These are phyloP conservation scores for Hyparrhenia diplandra DNA, from an alignment of 176 grass and related monocot genomes.

Conservation along the genomic window DNA sequence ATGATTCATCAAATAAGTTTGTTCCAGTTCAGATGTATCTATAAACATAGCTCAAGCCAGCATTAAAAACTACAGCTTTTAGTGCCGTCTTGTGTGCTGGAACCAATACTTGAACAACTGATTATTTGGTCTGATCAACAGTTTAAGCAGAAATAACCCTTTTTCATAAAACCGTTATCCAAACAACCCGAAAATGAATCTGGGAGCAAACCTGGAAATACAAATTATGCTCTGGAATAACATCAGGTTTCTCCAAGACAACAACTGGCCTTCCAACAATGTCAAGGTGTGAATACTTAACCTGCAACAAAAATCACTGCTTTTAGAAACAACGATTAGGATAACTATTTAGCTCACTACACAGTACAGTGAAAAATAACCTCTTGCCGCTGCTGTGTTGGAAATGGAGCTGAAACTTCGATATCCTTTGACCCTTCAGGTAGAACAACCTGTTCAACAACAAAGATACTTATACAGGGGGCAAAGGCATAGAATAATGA, in stretches of 20 bases:
- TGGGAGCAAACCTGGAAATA: constrained; percentile 75
- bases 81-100: background rate
- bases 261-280: constrained; percentile 85
- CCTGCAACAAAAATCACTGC: constrained; percentile 45
- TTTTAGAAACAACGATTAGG: constrained; percentile 26
- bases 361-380: constrained; percentile 37
- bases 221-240: constrained; percentile 93
- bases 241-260: constrained; percentile 79
- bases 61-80: constrained; percentile 5
- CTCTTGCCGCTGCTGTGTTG: constrained; percentile 69
- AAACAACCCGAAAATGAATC: background rate
- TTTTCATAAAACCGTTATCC: too few relatives aligned
- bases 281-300: constrained; percentile 97
- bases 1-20: constrained; percentile 12
- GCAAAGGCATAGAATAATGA: background rate
- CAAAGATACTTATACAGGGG: constrained; percentile 13
- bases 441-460: constrained; percentile 59
- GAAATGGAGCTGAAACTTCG: constrained; percentile 71
- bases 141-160: too few relatives aligned
- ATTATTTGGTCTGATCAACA: too few relatives aligned
- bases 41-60: background rate
- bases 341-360: constrained; percentile 5
- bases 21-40: background rate
- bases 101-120: background rate
- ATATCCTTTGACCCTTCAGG: constrained; percentile 98